Percentiles rank a stretch among this genome's conserved stretches.
These are phyloP conservation scores for Pyrus betulifolia DNA, from an alignment of 306 rosid genomes.

Conservation along the genomic window DNA sequence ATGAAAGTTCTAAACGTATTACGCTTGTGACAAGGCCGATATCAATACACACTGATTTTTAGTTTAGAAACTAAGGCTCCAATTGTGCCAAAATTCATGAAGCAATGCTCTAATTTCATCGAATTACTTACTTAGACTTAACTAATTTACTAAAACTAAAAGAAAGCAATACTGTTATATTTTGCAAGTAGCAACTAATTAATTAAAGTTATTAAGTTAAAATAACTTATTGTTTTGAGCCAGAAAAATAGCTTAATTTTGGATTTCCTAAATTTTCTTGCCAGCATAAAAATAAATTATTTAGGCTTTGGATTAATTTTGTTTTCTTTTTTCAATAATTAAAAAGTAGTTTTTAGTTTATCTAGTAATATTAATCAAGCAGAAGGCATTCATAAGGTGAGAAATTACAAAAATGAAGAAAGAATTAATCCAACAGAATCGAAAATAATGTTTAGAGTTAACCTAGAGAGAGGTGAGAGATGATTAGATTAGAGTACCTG, in stretches of 20 bases:
- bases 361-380: background rate
- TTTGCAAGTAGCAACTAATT: background rate
- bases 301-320: background rate
- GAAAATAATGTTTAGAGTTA: background rate
- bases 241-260: background rate
- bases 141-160: background rate
- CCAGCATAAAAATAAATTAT: too few species aligned
- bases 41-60: too few species aligned
- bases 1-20: too few species aligned
- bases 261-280: too few species aligned
- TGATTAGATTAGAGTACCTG: conserved; percentile 5
- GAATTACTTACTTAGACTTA: background rate
- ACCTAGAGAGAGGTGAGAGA: background rate
- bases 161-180: background rate
- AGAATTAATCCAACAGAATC: background rate
- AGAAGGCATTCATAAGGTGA: background rate
- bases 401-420: background rate
- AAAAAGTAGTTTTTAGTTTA: background rate
- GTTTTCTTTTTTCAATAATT: background rate
- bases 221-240: background rate
- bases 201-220: background rate
- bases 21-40: background rate
- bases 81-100: background rate
- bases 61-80: too few species aligned
- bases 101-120: background rate